These are phyloP conservation scores for Cryptococcus floricola DNA, from an alignment of 1,284 basidiomycete genomes.

Conservation along the genomic window DNA sequence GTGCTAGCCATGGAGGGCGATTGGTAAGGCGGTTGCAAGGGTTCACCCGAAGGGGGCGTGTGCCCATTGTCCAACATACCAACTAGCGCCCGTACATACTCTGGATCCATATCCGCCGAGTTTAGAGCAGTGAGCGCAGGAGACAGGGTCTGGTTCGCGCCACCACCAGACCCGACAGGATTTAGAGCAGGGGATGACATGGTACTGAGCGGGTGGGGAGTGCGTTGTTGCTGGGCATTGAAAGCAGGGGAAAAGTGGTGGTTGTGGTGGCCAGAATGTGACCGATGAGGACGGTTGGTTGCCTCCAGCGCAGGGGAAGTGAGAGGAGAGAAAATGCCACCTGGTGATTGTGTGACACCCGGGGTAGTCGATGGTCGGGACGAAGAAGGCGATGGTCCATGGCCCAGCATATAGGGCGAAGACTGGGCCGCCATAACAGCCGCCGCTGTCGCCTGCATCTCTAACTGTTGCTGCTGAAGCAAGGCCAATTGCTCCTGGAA, in stretches of 20 bases:
- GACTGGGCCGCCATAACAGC: constrained; percentile 34
- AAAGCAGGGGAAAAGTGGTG: constrained; percentile 21
- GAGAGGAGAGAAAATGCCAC: constrained; percentile 57
- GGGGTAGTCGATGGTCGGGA: constrained; percentile 24
- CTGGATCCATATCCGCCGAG: constrained; percentile 35
- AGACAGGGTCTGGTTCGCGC: constrained; percentile 45
- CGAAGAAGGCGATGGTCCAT: constrained; percentile 7
- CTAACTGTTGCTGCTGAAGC: constrained; percentile 40
- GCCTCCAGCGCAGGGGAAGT: constrained; percentile 58
- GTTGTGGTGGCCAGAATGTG: constrained; percentile 13
- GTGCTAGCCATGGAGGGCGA: constrained; percentile 14
- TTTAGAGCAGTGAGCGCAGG: constrained; percentile 41
- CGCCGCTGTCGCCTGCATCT: constrained; percentile 42
- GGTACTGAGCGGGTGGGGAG: constrained; percentile 37
- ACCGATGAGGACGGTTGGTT: constrained; percentile 22
- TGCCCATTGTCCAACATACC: constrained; percentile 28
- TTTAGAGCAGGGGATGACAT: constrained; percentile 42
- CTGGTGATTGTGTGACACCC: constrained; percentile 21
- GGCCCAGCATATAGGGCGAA: constrained; percentile 20
- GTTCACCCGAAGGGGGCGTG: constrained; percentile 8
- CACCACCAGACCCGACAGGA: constrained; percentile 41
- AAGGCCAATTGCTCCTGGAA: constrained; percentile 43
- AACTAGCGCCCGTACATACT: constrained; percentile 37
- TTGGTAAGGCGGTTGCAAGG: constrained; percentile 6
- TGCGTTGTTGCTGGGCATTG: constrained; percentile 17